Conservation (phyloP, 1,139 yeast species). For the Lodderomyces oxycetoniae region DNA sequence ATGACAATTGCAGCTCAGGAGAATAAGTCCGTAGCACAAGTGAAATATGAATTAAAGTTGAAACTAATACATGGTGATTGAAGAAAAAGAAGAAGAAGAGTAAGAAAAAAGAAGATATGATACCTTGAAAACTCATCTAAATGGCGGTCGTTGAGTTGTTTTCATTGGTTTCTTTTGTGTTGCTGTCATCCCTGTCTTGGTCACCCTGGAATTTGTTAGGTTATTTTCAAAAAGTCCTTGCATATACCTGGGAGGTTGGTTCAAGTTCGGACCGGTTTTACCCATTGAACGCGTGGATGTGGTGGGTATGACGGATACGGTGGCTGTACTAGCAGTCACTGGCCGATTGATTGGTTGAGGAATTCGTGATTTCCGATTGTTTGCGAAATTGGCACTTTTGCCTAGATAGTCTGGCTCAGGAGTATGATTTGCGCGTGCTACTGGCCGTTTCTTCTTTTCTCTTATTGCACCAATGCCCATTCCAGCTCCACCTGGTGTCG, state of each 20-base stretch:
- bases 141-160: slow-evolving; percentile 20
- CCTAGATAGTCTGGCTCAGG: background rate
- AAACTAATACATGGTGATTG: slow-evolving; percentile 14
- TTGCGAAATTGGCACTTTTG: slow-evolving; percentile 1
- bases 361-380: slow-evolving; percentile 11
- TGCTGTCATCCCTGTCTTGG: background rate
- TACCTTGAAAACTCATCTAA: slow-evolving; percentile 14
- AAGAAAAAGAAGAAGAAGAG: background rate
- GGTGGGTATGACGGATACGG: background rate
- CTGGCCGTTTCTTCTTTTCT: no score
- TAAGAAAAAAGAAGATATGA: background rate
- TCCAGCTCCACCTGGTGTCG: background rate
- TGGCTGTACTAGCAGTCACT: background rate
- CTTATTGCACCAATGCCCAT: background rate
- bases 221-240: slow-evolving; percentile 28
- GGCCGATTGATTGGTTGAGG: slow-evolving; percentile 14
- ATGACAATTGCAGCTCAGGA: slow-evolving; percentile 42
- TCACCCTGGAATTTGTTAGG: slow-evolving; percentile 3
- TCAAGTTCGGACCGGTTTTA: slow-evolving; percentile 30
- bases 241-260: slow-evolving; percentile 45
- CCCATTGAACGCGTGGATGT: slow-evolving; percentile 2
- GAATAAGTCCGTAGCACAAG: slow-evolving; percentile 41
- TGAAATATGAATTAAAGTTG: slow-evolving; percentile 34
- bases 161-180: slow-evolving; percentile 6
- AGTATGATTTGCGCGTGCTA: no score